phyloP scores from a whole-genome alignment of 179 eudicot species.

The Silene coronaria region DNA sequence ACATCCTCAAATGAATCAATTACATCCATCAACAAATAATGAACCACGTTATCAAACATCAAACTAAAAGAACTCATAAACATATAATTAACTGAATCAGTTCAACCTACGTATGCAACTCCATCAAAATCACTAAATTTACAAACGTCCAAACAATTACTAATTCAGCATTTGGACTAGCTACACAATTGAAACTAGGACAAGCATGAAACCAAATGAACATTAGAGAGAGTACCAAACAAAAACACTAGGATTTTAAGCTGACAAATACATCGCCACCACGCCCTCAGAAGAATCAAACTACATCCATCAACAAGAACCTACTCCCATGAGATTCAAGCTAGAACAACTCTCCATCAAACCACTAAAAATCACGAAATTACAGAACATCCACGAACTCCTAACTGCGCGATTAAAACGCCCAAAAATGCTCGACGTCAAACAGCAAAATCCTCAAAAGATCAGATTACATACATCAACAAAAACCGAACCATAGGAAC shows the following conservation, averaged over 20 bases:
- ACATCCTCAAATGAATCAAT: no score
- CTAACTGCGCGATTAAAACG: no score
- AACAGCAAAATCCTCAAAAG: no score
- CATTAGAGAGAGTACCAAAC: no score
- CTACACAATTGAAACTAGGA: neutral
- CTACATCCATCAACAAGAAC: neutral
- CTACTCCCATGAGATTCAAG: neutral
- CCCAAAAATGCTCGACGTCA: no score
- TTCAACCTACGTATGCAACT: neutral
- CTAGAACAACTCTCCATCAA: neutral
- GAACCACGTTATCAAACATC: neutral
- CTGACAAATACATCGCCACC: no score
- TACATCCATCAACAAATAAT: neutral
- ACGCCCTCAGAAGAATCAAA: neutral
- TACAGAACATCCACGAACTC: no score
- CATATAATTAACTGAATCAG: neutral
- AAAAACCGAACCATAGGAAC: neutral
- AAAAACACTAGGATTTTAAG: no score
- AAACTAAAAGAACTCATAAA: neutral
- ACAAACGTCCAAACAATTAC: neutral
- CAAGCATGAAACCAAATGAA: neutral
- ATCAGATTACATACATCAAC: neutral
- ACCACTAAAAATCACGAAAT: neutral
- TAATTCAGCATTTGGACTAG: no score
- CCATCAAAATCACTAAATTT: neutral